Conservation (phyloP, 2,329 filamentous ascomycete species). For the Metarhizium humberi region DNA sequence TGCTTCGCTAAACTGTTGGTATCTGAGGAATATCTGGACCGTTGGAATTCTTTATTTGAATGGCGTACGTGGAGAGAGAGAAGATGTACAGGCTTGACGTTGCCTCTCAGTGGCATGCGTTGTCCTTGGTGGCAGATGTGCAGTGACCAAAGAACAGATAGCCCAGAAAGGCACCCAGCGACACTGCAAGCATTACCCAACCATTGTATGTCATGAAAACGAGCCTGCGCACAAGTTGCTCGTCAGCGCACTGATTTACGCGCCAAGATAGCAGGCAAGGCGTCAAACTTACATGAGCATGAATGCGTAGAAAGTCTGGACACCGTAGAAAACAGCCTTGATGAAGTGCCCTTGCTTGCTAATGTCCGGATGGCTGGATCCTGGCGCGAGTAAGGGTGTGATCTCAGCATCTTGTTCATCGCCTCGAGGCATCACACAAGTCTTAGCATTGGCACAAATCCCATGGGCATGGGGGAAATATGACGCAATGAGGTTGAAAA, state of each 20-base stretch:
- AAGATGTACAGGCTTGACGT: neutral
- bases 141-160: slow-evolving; percentile 72
- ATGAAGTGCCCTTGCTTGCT: slow-evolving; percentile 63
- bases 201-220: slow-evolving; percentile 99
- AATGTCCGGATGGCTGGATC: slow-evolving; percentile 54
- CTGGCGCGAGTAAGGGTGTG: slow-evolving; percentile 59
- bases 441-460: slow-evolving; percentile 22
- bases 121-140: slow-evolving; percentile 68
- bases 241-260: neutral
- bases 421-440: slow-evolving; percentile 12
- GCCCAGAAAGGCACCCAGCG: slow-evolving; percentile 79
- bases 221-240: slow-evolving; percentile 49
- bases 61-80: neutral
- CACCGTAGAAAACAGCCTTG: slow-evolving; percentile 76
- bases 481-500: slow-evolving; percentile 2
- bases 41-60: too few species aligned
- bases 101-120: slow-evolving; percentile 69
- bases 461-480: slow-evolving; percentile 2
- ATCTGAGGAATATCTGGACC: too few species aligned
- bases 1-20: neutral
- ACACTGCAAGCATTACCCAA: slow-evolving; percentile 90
- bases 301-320: slow-evolving; percentile 97
- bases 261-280: neutral
- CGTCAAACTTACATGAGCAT: slow-evolving; percentile 81
- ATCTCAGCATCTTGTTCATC: slow-evolving; percentile 48